Evolutionary conservation across 2,329 filamentous ascomycete species (phyloP), one percentile per base, ranked within the genome.

Genomic region (Epichloe brachyelytri): DNA sequence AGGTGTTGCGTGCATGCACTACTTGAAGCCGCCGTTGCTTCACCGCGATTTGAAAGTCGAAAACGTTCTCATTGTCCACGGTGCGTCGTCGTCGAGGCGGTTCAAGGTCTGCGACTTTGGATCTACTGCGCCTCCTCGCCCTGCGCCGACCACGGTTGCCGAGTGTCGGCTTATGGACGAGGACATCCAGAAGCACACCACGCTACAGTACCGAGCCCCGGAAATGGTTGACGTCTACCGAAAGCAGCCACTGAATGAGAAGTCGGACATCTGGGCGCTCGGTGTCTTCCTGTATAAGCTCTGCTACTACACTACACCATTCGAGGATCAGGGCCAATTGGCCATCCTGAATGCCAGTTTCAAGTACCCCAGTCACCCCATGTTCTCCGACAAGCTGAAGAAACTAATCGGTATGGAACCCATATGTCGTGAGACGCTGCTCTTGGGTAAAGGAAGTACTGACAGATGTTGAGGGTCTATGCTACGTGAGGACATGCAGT

Each of bases 31-130:
- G 5, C 83, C 93, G 47, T 72, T 98, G 51, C 76, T 98, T 53
- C 93, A 98, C 68, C 82, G 93, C 56, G 93, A 98, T 68, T 72
- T 98, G 56, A 98, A 98, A 71, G 91, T 98, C 56, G 93, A 98
- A 70, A 98, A 98, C 63, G 89, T 98, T 43, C 77, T 98, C 51
- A 98, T 98, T 57, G 86, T 84, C 45, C 73, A 77, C 41, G 76
- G 77, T 46, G 79, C 78, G 12, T 75, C 78, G 11, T 75, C 76
- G n/a, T 77, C 78, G 40, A 82, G 79, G 59, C 78, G 83, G 57
- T 98, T 96, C 76, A 98, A 98, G 72, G 78, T 98, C 38, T 98
- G 93, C 72, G 93, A 98, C 72, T 98, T 98, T 75, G 93, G 93
- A 36, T 96, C 90, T 5, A 83, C 93, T 4, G 89, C 93, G 3